Base-by-base conservation (phyloP, 2,329 filamentous ascomycete species). In the Apiospora phragmitis region DNA sequence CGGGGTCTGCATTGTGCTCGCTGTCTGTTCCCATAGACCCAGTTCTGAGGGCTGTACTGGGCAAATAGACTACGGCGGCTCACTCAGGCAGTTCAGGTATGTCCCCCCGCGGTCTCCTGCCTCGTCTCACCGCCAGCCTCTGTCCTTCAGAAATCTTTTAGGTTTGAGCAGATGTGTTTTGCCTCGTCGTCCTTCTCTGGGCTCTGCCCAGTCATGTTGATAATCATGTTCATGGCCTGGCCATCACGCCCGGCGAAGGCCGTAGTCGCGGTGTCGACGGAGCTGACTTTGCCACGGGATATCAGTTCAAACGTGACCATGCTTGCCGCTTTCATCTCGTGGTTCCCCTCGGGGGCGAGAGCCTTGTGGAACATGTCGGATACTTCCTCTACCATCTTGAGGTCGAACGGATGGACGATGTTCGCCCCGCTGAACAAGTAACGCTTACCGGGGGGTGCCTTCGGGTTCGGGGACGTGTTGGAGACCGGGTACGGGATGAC, bases 211-310 rank as follows among this genome's bases (percentile, higher is more conserved):
- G 80, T 78, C 41, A 84, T 78, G 7, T 76, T 74, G 2, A 83
- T 79, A 68, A 83, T 77, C 1, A 81, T 81, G 66, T 87, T 85
- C 72, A 84, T 84, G 47, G 84, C 83, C 7, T 75, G 29, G 7
- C 62, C 75, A 9, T 83, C 84, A 5, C 85, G 80, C 71, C 83
- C 85, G 4, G 84, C 82, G 70, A 85, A 85, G 0, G 85, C 82
- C 7, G 82, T 87, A 1, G 78, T 80, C 2, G 77, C 72, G 0
- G 78, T 72, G 0, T 78, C 74, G 5, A 84, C 77, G n/a, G 78
- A 74, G 2, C 45, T 49, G 32, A 83, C 77, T 73, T 83, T 82
- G 4, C 76, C 74, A 69, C 82, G 81, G 26, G 85, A 80, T 32
- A 82, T 80, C 32, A 83, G 78, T 72, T 88, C 85, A 5, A 85